Base-by-base conservation (phyloP, 495 filamentous ascomycete species). In the Beverwykella pulmonaria region DNA sequence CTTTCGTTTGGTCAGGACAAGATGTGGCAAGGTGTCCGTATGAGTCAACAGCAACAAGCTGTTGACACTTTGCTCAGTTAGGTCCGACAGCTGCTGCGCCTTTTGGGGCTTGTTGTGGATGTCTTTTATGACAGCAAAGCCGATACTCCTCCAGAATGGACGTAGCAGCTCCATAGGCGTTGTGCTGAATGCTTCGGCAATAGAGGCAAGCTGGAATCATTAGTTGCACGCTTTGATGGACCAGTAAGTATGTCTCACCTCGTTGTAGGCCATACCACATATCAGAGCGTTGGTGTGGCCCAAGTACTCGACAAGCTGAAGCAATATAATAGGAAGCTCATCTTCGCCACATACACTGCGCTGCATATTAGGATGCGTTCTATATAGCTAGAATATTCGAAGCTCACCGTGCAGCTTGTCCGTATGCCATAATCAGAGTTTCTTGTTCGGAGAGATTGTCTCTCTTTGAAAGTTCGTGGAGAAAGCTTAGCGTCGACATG, bases 121-220 rank as follows among this genome's bases (percentile, higher is more conserved):
- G 65, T 96, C 91, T 74, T 92, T 92, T 17, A 92, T 87, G 1
- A 92, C 89, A 7, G 83, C 83, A 50, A 91, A 84, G 7, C 91
- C 91, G 49, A 98, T 81, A 19, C 82, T 93, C 66, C 84, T 82
- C 92, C 92, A 98, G 74, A 90, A 97, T 8, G 93, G 93, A 50
- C 85, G 84, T 67, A 97, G 88, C 0, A 98, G 75, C 29, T 85
- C 84, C 44, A 82, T 81, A 14, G 87, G 80, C 0, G 84, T 86
- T 54, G 85, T 75, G 3, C 82, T 78, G 20, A 83, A 83, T 52
- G 82, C 77, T 44, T 87, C 82, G 9, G 91, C 90, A 60, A 98
- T 76, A 77, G 85, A 79, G 74, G 76, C 73, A 78, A 90, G 75
- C 83, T 7, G 12, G 50, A 73, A 19, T 27, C 32, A 26, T 63